Conservation (phyloP, 139 green algal species). For the Mesostigma viride region DNA sequence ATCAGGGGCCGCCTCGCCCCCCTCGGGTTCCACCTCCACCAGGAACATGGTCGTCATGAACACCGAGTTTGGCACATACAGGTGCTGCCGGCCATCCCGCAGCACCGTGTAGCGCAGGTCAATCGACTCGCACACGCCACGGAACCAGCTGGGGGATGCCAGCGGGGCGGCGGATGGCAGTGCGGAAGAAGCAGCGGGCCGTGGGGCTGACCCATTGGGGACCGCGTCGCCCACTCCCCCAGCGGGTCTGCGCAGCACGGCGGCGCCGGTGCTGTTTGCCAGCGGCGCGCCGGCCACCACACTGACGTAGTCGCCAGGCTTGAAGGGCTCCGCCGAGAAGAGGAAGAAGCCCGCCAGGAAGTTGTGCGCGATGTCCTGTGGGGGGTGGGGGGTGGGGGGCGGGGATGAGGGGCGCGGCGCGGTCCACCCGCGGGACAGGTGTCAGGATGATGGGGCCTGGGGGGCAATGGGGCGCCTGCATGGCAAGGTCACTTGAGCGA, state of each 20-base stretch:
- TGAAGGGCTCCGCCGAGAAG: slow-evolving; percentile 24
- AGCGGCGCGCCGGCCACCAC: neutral
- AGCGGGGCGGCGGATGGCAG: slow-evolving; percentile 15
- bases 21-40: too few species aligned
- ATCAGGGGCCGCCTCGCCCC: too few species aligned
- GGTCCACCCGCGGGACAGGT: too few species aligned
- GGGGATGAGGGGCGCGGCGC: neutral
- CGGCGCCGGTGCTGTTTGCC: neutral
- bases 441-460: too few species aligned
- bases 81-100: slow-evolving; percentile 11
- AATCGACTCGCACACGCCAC: slow-evolving; percentile 27
- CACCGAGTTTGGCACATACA: slow-evolving; percentile 25
- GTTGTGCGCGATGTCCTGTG: slow-evolving; percentile 30
- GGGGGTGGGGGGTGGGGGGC: neutral
- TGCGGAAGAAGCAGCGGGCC: too few species aligned
- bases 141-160: slow-evolving; percentile 18
- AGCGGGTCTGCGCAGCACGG: too few species aligned
- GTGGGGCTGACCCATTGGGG: too few species aligned
- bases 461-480: too few species aligned
- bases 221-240: too few species aligned
- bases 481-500: too few species aligned
- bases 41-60: slow-evolving; percentile 28
- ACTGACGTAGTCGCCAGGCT: slow-evolving; percentile 17
- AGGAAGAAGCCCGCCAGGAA: slow-evolving; percentile 31
- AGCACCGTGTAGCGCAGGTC: slow-evolving; percentile 26